A percentile compares a stretch with the other conserved stretches of the same genome.
phyloP scores from a whole-genome alignment of 1,284 basidiomycete species.

The Tylopilus sp. region DNA sequence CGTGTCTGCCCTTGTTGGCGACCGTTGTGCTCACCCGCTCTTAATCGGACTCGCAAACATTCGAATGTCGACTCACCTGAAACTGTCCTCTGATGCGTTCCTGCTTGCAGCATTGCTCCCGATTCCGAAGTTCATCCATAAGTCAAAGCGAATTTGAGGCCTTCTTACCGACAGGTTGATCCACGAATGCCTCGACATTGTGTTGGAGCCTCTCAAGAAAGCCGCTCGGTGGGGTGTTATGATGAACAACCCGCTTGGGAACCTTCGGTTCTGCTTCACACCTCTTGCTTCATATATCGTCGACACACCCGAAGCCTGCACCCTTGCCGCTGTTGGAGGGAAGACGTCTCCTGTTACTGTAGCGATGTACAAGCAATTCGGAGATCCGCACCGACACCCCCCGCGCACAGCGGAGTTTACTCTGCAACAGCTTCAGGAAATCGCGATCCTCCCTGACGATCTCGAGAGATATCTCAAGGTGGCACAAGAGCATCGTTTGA shows the following conservation, averaged over 20 bases:
- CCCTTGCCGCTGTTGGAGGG: background rate
- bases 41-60: conserved; percentile 4
- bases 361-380: background rate
- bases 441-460: no score
- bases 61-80: background rate
- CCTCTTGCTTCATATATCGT: background rate
- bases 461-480: no score
- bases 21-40: background rate
- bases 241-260: background rate
- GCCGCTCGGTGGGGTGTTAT: no score
- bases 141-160: background rate
- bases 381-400: background rate
- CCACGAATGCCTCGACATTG: background rate
- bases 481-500: no score
- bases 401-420: no score
- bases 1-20: background rate
- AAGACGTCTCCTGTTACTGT: background rate
- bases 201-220: no score
- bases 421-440: no score
- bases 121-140: background rate
- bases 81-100: conserved; percentile 6
- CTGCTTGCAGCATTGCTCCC: conserved; percentile 5
- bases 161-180: conserved; percentile 3
- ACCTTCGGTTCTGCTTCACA: background rate
- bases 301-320: background rate